A percentile compares a stretch with the other conserved stretches of the same genome.
phyloP scores from a whole-genome alignment of 495 filamentous ascomycete genomes.

The Friedmanniomyces simplex region DNA sequence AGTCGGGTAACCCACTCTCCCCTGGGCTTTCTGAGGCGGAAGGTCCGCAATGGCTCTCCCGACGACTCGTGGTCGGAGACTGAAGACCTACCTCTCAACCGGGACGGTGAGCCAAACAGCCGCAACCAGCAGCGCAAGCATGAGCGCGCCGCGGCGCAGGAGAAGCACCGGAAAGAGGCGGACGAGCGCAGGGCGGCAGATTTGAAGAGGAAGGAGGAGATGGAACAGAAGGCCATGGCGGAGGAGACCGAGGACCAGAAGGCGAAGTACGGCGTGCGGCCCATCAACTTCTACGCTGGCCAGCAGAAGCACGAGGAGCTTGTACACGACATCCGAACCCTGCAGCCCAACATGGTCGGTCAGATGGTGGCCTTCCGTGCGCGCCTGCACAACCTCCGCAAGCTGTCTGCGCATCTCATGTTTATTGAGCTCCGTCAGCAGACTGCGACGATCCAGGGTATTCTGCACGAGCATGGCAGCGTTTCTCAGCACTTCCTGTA shows the following conservation, averaged over 20 bases:
- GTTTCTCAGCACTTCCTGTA: constrained; percentile 50
- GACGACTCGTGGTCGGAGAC: constrained; percentile 13
- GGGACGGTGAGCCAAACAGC: constrained; percentile 32
- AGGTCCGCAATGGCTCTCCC: constrained; percentile 5
- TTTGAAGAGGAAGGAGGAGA: constrained; percentile 24
- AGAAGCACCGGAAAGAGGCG: constrained; percentile 26
- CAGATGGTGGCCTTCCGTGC: constrained; percentile 72
- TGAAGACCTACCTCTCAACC: constrained; percentile 27
- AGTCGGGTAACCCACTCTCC: constrained; percentile 7
- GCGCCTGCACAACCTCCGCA: constrained; percentile 74
- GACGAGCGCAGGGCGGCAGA: constrained; percentile 26
- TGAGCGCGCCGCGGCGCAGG: constrained; percentile 27
- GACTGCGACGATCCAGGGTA: constrained; percentile 69
- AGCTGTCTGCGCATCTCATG: constrained; percentile 82
- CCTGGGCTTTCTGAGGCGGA: constrained; percentile 13
- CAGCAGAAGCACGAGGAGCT: constrained; percentile 35
- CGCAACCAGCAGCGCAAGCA: constrained; percentile 33
- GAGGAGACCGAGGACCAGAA: constrained; percentile 30
- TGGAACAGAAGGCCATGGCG: constrained; percentile 25
- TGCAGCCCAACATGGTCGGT: constrained; percentile 41
- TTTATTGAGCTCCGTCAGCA: constrained; percentile 86
- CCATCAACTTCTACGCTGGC: constrained; percentile 35
- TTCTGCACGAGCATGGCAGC: constrained; percentile 50
- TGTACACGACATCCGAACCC: constrained; percentile 18
- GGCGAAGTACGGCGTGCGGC: constrained; percentile 28